phyloP scores from a whole-genome alignment of 257 asterid genomes.

The Salvia rosmarinus region DNA sequence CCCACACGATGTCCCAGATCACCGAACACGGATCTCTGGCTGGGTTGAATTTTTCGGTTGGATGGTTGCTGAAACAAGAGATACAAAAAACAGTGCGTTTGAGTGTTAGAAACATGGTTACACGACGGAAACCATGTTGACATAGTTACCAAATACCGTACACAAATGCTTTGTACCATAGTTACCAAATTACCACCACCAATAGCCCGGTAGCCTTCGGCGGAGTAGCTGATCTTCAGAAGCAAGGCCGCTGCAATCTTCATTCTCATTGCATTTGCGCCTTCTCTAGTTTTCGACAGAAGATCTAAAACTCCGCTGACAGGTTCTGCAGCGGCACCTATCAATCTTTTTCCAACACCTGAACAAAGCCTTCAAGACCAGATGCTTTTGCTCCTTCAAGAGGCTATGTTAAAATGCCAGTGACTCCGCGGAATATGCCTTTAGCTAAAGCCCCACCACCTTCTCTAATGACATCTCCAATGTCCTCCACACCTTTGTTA shows the following conservation, averaged over 20 bases:
- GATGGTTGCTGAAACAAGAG: constrained; percentile 79
- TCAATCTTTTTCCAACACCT: constrained; percentile 95
- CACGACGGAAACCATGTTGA: constrained; percentile 6
- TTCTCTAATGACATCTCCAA: constrained; percentile 96
- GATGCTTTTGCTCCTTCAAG: constrained; percentile 99
- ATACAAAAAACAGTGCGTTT: constrained; percentile 29
- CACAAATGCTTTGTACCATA: constrained; percentile 69
- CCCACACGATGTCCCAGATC: constrained; percentile 90
- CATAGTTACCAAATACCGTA: not conserved
- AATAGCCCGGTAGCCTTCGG: constrained; percentile 89
- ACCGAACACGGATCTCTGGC: constrained; percentile 97
- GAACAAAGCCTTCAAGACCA: constrained; percentile 99
- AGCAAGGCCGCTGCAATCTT: constrained; percentile 92
- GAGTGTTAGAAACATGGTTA: constrained; percentile 17
- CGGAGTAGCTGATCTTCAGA: constrained; percentile 97
- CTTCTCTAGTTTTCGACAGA: constrained; percentile 96
- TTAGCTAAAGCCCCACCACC: constrained; percentile 99
- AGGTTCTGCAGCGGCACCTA: constrained; percentile 99
- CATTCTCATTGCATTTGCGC: constrained; percentile 99
- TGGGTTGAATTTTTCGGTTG: constrained; percentile 82
- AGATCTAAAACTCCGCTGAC: constrained; percentile 98
- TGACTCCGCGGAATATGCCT: constrained; percentile 94
- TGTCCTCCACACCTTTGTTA: constrained; percentile 93
- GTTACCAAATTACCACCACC: constrained; percentile 94
- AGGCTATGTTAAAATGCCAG: constrained; percentile 97